Evolutionary conservation across 129 eudicot genomes (phyloP).

Genomic region (Solidago caesia): DNA sequence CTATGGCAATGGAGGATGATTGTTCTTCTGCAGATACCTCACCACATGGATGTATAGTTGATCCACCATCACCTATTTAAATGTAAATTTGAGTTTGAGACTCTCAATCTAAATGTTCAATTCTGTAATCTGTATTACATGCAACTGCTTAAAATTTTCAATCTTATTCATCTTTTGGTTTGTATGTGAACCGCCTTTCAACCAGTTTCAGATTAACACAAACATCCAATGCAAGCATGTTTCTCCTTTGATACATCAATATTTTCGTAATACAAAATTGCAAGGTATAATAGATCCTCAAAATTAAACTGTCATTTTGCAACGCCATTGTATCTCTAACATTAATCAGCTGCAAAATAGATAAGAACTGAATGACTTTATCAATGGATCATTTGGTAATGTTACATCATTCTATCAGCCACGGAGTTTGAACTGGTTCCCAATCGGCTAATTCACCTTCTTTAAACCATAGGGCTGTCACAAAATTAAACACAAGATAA

Average conservation of each 20-base stretch:
- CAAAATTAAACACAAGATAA: slow-evolving; percentile 12
- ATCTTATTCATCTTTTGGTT: background rate
- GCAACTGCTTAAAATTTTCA: background rate
- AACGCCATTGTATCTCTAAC: slow-evolving; percentile 16
- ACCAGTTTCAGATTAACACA: background rate
- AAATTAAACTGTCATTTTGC: background rate
- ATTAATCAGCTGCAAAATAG: slow-evolving; percentile 28
- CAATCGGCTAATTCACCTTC: slow-evolving; percentile 85
- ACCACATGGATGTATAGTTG: slow-evolving; percentile 22
- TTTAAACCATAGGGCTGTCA: slow-evolving; percentile 90
- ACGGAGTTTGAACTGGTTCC: slow-evolving; percentile 76
- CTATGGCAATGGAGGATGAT: slow-evolving; percentile 33
- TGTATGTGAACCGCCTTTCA: no score
- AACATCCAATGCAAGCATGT: background rate
- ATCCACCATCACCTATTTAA: slow-evolving; percentile 16
- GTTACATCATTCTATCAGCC: slow-evolving; percentile 63
- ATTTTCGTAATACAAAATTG: slow-evolving; percentile 9
- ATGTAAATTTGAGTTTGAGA: slow-evolving; percentile 12
- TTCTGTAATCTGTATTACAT: background rate
- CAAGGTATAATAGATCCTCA: slow-evolving; percentile 1
- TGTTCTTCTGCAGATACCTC: slow-evolving; percentile 47
- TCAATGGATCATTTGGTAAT: background rate
- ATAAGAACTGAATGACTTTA: slow-evolving; percentile 21
- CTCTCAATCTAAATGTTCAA: no score
- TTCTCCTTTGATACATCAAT: background rate